Evolutionary conservation across 805 yeast genomes (phyloP).

Genomic region (Wickerhamia fluorescens): DNA sequence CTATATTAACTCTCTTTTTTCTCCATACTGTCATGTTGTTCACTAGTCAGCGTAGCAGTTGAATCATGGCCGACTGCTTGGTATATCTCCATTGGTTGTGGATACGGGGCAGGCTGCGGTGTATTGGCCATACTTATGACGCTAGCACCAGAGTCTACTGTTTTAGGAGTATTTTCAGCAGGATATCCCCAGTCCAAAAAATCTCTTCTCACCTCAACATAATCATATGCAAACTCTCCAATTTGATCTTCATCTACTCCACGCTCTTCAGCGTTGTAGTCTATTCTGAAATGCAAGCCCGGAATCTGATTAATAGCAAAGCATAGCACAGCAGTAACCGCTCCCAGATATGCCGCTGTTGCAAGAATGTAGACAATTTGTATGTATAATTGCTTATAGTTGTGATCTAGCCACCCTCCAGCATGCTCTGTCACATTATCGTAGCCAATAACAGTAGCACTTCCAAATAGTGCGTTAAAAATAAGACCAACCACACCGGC

Average conservation of each 20-base stretch:
- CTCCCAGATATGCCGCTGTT: slow-evolving; percentile 64
- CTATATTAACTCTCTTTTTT: no score
- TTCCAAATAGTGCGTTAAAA: slow-evolving; percentile 86
- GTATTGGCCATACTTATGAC: no score
- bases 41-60: slow-evolving; percentile 1
- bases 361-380: slow-evolving; percentile 83
- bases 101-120: no score
- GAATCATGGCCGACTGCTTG: slow-evolving; percentile 2
- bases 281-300: slow-evolving; percentile 70
- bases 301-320: slow-evolving; percentile 72
- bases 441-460: slow-evolving; percentile 81
- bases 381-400: slow-evolving; percentile 85
- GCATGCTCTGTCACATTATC: slow-evolving; percentile 78
- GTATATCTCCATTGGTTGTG: slow-evolving; percentile 3
- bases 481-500: slow-evolving; percentile 88
- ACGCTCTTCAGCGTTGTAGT: slow-evolving; percentile 75
- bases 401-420: slow-evolving; percentile 91
- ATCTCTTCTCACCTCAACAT: slow-evolving; percentile 93
- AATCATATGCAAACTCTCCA: slow-evolving; percentile 98
- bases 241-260: slow-evolving; percentile 97
- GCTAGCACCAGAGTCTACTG: no score
- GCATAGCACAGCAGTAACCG: slow-evolving; percentile 72
- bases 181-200: slow-evolving; percentile 58
- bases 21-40: no score
- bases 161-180: no score